A percentile compares a stretch with the other conserved stretches of the same genome.
These are phyloP conservation scores for Picea sitchensis DNA, from an alignment of 75 land plant genomes.

Conservation along the genomic window DNA sequence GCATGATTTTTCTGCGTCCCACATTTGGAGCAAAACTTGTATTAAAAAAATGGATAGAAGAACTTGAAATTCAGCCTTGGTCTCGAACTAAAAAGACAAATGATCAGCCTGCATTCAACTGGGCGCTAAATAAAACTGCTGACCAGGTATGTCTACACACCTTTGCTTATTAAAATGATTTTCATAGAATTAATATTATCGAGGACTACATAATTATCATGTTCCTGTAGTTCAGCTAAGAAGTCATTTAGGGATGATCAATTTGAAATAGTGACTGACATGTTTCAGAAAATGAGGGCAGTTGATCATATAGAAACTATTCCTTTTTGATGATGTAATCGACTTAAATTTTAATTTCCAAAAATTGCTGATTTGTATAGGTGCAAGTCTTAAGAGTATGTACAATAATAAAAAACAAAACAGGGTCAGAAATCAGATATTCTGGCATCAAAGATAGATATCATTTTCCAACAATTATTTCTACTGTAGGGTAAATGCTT, in stretches of 20 bases:
- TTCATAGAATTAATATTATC: neutral
- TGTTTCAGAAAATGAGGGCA: neutral
- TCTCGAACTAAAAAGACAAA: slow-evolving; percentile 64
- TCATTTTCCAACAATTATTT: neutral
- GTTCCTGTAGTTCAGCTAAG: neutral
- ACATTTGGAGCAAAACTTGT: slow-evolving; percentile 80
- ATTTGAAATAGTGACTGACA: neutral
- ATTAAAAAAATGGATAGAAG: slow-evolving; percentile 87
- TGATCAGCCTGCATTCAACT: slow-evolving; percentile 94
- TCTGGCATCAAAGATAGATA: neutral
- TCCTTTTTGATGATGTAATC: neutral
- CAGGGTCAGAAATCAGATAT: no score
- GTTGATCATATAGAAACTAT: neutral
- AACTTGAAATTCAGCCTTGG: slow-evolving; percentile 83
- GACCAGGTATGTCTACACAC: slow-evolving; percentile 43
- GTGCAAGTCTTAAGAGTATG: neutral
- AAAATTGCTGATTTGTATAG: neutral
- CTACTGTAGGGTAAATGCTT: neutral
- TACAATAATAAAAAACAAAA: neutral
- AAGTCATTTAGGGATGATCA: neutral
- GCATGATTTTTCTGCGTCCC: slow-evolving; percentile 87
- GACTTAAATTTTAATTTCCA: neutral
- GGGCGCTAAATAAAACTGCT: slow-evolving; percentile 83
- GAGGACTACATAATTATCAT: neutral
- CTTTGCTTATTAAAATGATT: neutral